Conservation (phyloP, 2,329 filamentous ascomycete genomes). For the Arthrobotrys conoides region DNA sequence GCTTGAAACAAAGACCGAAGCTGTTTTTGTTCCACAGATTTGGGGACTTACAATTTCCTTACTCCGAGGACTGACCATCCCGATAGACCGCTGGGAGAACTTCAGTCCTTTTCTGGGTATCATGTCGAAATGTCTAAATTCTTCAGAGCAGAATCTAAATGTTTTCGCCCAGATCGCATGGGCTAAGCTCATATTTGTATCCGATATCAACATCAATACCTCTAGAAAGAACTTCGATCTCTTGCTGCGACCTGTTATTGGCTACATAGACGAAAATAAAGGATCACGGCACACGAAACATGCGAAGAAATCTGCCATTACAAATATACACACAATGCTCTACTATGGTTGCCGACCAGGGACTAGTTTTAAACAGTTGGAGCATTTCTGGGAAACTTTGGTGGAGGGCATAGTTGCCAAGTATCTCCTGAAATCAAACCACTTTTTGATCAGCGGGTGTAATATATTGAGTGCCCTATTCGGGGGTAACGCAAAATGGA, state of each 20-base stretch:
- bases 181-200: conserved; percentile 84
- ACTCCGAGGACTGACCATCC: conserved; percentile 73
- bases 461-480: conserved; percentile 81
- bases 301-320: conserved; percentile 74
- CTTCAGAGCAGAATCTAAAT: conserved; percentile 78
- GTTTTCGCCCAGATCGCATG: conserved; percentile 86
- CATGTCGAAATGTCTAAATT: conserved; percentile 87
- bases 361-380: conserved; percentile 76
- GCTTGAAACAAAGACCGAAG: conserved; percentile 74
- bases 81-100: conserved; percentile 78
- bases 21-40: conserved; percentile 82
- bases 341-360: conserved; percentile 86
- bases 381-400: conserved; percentile 83
- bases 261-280: conserved; percentile 77
- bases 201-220: conserved; percentile 76
- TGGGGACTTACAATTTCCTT: conserved; percentile 88
- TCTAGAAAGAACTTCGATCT: conserved; percentile 73
- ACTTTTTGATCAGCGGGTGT: conserved; percentile 75
- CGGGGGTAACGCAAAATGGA: conserved; percentile 78
- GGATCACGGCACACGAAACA: conserved; percentile 72
- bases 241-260: conserved; percentile 78
- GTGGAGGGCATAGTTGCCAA: conserved; percentile 76
- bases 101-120: conserved; percentile 82
- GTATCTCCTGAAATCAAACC: conserved; percentile 70
- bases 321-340: conserved; percentile 82